Base-by-base conservation (phyloP, 2,329 filamentous ascomycete species). In the Phialemoniopsis sp. region DNA sequence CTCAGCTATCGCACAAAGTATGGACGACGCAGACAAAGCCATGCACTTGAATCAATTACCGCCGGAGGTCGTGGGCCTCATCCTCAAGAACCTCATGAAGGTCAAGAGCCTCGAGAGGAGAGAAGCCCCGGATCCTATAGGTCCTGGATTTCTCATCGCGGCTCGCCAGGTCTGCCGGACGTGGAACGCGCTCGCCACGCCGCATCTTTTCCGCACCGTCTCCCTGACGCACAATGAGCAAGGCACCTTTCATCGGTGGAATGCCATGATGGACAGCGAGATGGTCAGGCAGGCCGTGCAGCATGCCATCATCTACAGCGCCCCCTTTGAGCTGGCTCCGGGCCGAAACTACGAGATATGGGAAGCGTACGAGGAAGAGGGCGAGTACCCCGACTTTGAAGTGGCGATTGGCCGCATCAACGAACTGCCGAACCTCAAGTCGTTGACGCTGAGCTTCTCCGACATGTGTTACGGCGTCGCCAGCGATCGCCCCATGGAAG, bases 141-240 rank as follows among this genome's bases (percentile, higher is more conserved):
- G 6, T 10, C 10, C 6, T 26, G 21, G 6, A 26, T 6, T 6
- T 26, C 41, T 43, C 12, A 21, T 35, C 18, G 41, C 41, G 10
- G 43, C 47, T n/a, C 47, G 47, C 7, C 42, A 47, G 3, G 47
- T 49, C 7, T 49, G 47, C 21, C 47, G 41, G 14, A 35, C 39
- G 34, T 49, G 47, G 45, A 45, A 49, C 29, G 3, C 14, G 3
- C 30, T 45, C 15, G 41, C 43, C 14, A 34, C 14, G 9, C 14
- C 13, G 15, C 39, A 44, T 31, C 36, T 47, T n/a, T 49, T 46
- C 15, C 31, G 39, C 5, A 32, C 33, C 14, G 16, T 47, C 14
- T n/a, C 17, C 4, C 37, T 44, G 13, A 26, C 28, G 28, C 19
- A 38, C 28, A 8, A 35, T 13, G 19, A 29, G 21, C 6, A 6